Percentiles rank a stretch among this genome's conserved stretches.
Evolutionary conservation across 257 asterid genomes (phyloP).

Genomic region (Phtheirospermum japonicum): DNA sequence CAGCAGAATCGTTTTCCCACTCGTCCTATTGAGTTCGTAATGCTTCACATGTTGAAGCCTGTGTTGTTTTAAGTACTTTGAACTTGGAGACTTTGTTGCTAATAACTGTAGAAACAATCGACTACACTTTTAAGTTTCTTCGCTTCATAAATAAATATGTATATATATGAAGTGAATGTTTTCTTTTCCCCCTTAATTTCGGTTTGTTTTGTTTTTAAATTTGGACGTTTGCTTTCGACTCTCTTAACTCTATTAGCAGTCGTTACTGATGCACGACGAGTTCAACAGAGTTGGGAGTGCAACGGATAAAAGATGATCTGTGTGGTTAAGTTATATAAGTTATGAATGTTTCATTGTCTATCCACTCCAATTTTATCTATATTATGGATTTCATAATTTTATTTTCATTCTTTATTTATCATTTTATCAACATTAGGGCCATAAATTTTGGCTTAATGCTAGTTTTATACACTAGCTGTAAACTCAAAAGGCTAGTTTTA

Average conservation of each 20-base stretch:
- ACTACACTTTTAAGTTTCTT: not conserved
- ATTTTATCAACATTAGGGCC: too few relatives aligned
- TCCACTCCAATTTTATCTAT: too few relatives aligned
- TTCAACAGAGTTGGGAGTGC: too few relatives aligned
- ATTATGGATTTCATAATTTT: too few relatives aligned
- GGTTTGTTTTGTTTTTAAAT: not conserved
- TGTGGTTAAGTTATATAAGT: too few relatives aligned
- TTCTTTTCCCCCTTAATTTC: not conserved
- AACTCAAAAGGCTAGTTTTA: too few relatives aligned
- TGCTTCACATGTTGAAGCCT: not conserved
- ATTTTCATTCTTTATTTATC: too few relatives aligned
- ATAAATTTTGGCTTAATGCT: too few relatives aligned
- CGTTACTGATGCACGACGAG: too few relatives aligned
- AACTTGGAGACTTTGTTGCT: not conserved
- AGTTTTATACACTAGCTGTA: too few relatives aligned
- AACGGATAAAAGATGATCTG: too few relatives aligned
- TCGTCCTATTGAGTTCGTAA: slow-evolving; percentile 17
- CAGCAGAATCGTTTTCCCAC: slow-evolving; percentile 33
- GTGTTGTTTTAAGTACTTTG: not conserved
- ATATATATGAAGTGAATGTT: slow-evolving; percentile 1
- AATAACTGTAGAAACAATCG: not conserved
- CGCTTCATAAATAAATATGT: not conserved
- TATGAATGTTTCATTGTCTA: too few relatives aligned
- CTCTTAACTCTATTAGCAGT: not conserved
- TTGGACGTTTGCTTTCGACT: not conserved